Base-by-base conservation (phyloP, 1,284 basidiomycete species). In the Boletellus deceptivus region DNA sequence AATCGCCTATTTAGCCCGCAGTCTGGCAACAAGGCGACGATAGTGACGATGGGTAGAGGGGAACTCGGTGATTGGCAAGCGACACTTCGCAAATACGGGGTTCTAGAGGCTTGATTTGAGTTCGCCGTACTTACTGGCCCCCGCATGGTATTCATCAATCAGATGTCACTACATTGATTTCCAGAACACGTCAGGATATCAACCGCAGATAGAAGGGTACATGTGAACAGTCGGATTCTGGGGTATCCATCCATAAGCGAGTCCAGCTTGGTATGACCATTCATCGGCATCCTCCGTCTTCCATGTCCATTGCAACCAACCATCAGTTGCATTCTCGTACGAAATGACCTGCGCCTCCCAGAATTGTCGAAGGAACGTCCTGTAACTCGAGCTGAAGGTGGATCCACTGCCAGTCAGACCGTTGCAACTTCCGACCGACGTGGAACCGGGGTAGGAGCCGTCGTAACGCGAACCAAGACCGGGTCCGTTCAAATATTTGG, bases 181-280 rank as follows among this genome's bases (percentile, higher is more conserved):
- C 29, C 36, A 42, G 44, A 36, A 46, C 22, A 16, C 6, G 35
- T 24, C 4, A n/a, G 22, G 22, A 22, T 22, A 22, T 47, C 50
- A 81, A 4, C 70, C 73, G 57, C 84, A 86, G 46, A 85, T 76
- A 47, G 66, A 66, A 42, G 79, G 75, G 65, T 78, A 81, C 56
- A 70, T 31, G 52, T 76, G 70, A 37, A 77, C 42, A 2, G 75
- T 76, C 1, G 85, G 81, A 68, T 82, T 60, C 48, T 72, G 67
- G 11, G 93, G 92, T 67, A 96, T 94, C 90, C 89, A 94, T 20
- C 92, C 92, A 50, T 84, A 78, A 4, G 73, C 68, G 37, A 95
- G 73, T 45, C 92, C 91, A 50, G 84, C 84, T 58, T 86, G 78
- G 70, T 90, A 90, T 2, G 82, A 75, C 89, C 91, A 83, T 58